Evolutionary conservation across 1,284 basidiomycete species (phyloP), one percentile per base, ranked within the genome.

Genomic region (Mycosarcoma mackinlayi): DNA sequence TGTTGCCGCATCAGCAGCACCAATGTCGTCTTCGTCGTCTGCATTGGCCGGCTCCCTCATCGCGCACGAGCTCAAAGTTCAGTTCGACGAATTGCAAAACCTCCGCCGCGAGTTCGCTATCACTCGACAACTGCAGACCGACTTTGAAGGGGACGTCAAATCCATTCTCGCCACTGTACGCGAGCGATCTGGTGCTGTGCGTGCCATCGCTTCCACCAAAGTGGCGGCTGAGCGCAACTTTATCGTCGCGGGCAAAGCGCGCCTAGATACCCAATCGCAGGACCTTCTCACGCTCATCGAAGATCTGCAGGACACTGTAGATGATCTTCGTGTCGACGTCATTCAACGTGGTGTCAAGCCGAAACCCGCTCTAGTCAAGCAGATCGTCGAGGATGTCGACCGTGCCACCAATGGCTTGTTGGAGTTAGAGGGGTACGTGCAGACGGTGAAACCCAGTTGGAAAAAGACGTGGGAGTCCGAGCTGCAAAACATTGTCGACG

Each of bases 391-490:
- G 61, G 91, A 93, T 73, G 87, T 98, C 49, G 86, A 87, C 16
- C 84, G 86, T n/a, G 88, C 91, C 18, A 87, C 87, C 21, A 84
- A 85, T 16, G 90, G 94, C 82, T 86, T 98, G 34, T 87, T 89
- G 60, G 89, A 88, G 70, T 86, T 98, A 50, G 89, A 89, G 73
- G 88, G 90, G 68, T 93, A 95, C 81, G 91, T 98, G 73, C 88
- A 90, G 73, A 91, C 91, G 4, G 88, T 96, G 76, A 94, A 92
- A 79, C 94, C 95, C 46, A 92, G 92, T 86, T 98, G 95, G 95
- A 93, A 95, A 86, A 93, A 95, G 86, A 97, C 94, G 23, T 98
- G 95, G 95, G 92, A 92, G 76, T 89, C 92, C 77, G 95, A 98
- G 85, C 84, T 98, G 81, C 91, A 93, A 85, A 92, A 93, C 73